Evolutionary conservation across 805 yeast species (phyloP).

Genomic region (Maudiozyma pseudohumilis): DNA sequence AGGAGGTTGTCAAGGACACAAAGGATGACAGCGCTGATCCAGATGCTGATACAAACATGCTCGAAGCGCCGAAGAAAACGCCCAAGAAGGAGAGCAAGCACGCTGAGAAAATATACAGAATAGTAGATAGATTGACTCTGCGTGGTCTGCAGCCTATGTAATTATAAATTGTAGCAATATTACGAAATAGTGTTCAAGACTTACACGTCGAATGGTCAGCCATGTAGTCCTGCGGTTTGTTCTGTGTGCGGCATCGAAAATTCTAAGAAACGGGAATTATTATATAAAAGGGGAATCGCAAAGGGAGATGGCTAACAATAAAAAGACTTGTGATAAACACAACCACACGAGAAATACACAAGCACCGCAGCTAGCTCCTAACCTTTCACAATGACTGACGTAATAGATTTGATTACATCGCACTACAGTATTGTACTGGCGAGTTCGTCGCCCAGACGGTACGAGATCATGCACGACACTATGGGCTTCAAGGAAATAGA

Average conservation of each 20-base stretch:
- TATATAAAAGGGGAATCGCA: too few relatives aligned
- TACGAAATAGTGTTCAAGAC: background rate
- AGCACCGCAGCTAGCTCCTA: too few relatives aligned
- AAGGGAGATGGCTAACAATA: too few relatives aligned
- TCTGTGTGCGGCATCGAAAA: too few relatives aligned
- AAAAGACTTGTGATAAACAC: too few relatives aligned
- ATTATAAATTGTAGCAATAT: background rate
- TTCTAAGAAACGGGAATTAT: too few relatives aligned
- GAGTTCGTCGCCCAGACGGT: constrained; percentile 75
- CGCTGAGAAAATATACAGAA: constrained; percentile 22
- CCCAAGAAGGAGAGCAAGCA: constrained; percentile 8
- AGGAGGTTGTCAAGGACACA: constrained; percentile 1
- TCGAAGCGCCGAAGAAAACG: background rate
- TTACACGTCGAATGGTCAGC: too few relatives aligned
- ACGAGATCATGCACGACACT: constrained; percentile 50
- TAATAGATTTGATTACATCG: background rate
- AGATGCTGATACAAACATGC: too few relatives aligned
- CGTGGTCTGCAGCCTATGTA: constrained; percentile 22
- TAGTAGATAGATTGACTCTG: constrained; percentile 21
- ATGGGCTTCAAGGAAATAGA: constrained; percentile 40
- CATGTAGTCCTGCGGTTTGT: too few relatives aligned
- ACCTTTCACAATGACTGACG: too few relatives aligned
- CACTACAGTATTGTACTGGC: constrained; percentile 49
- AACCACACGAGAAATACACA: too few relatives aligned
- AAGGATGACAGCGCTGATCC: constrained; percentile 3